phyloP scores from a whole-genome alignment of 306 rosid genomes.

The Alnus glutinosa region DNA sequence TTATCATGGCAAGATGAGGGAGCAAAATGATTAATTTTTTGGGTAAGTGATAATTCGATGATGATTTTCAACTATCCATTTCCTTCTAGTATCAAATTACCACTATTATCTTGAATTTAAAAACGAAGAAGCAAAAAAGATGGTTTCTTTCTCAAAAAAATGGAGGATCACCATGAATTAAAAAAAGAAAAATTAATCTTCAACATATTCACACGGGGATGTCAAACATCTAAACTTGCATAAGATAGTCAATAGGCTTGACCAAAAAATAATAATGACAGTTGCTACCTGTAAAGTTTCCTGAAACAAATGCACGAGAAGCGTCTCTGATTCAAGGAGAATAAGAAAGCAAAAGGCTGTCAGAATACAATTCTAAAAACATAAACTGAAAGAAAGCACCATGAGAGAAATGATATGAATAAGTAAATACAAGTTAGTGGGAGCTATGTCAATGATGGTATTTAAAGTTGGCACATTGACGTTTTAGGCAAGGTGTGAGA shows the following conservation, averaged over 20 bases:
- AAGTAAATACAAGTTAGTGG: not conserved
- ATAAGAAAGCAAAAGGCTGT: conserved; percentile 18
- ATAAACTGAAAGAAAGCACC: not conserved
- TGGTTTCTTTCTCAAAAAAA: not conserved
- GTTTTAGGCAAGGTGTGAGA: not conserved
- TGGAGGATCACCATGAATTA: not conserved
- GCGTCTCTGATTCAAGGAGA: conserved; percentile 65
- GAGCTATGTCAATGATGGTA: not conserved
- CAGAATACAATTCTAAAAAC: not conserved
- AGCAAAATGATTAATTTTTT: not conserved
- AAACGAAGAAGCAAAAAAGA: not conserved
- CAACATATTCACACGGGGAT: not conserved
- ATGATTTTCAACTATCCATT: not conserved
- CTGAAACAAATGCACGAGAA: conserved; percentile 97
- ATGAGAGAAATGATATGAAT: not conserved
- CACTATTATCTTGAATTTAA: not conserved
- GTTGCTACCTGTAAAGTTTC: conserved; percentile 87
- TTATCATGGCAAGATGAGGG: not conserved
- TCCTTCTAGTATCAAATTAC: not conserved
- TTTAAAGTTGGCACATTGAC: not conserved
- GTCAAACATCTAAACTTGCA: not conserved
- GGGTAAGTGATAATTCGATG: not conserved
- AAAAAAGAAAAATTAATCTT: not conserved
- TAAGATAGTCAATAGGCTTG: not conserved
- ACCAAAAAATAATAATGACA: not conserved